Evolutionary conservation across 306 rosid species (phyloP).

Genomic region (Lupinus albus): DNA sequence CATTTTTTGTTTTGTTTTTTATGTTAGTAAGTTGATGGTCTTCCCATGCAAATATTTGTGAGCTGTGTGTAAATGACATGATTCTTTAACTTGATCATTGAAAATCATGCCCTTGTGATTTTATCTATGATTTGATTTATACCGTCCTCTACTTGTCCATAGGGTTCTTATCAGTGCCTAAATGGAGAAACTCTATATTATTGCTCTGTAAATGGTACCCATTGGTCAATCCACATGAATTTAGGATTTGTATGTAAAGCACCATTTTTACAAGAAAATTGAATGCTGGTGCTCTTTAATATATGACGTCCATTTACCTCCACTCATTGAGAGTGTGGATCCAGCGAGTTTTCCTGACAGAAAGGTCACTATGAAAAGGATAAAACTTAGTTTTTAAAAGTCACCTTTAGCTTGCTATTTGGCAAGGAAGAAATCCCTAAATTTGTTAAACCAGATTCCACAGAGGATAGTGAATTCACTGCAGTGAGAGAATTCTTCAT

Average conservation of each 20-base stretch:
- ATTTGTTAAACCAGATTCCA: constrained; percentile 10
- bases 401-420: constrained; percentile 18
- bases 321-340: not conserved
- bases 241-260: not conserved
- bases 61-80: constrained; percentile 16
- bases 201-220: not conserved
- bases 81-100: constrained; percentile 15
- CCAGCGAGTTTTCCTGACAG: not conserved
- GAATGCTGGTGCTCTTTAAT: not conserved
- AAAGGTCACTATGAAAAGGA: not conserved
- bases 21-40: constrained; percentile 23
- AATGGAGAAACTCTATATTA: constrained; percentile 2
- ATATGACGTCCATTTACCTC: constrained; percentile 2
- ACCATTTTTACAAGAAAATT: not conserved
- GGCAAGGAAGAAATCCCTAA: constrained; percentile 11
- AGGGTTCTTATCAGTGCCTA: constrained; percentile 4
- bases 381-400: constrained; percentile 3
- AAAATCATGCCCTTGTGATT: constrained; percentile 13
- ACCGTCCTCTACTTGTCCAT: not conserved
- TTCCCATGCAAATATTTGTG: constrained; percentile 28
- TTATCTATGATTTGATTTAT: not conserved
- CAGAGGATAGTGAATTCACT: not conserved
- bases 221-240: not conserved
- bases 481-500: not conserved
- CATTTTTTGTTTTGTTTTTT: constrained; percentile 6